Base-by-base conservation (phyloP, 768 basidiomycete species). In the Pulveroboletus frians region DNA sequence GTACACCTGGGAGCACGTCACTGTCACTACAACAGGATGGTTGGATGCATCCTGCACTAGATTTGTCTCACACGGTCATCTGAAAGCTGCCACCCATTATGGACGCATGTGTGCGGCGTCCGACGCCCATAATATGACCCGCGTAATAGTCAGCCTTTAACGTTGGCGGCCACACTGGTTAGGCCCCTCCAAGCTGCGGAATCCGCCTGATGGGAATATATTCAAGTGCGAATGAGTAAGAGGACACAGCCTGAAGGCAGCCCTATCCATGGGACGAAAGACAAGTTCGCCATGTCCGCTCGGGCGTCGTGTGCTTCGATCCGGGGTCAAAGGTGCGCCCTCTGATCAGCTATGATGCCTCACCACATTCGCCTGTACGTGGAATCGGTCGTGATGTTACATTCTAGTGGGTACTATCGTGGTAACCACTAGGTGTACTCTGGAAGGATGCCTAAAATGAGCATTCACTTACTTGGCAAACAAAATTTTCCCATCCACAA, bases 151-250 rank as follows among this genome's bases (percentile, higher is more conserved):
- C 41, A 27, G 17, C 21, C 14, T 39, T 18, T 29, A 26, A 31
- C 34, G 30, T 51, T 23, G 58, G 35, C 32, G 20, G 43, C 14
- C 17, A 9, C 36, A 21, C 11, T 5, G 29, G 45, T 36, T 23
- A 26, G 29, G n/a, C 7, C 8, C 34, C 10, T 17, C 35, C 35
- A 36, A 36, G n/a, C 51, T 50, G 49, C 43, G 23, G 59, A 55
- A 50, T 63, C 58, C 51, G 46, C 48, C 14, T 34, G 56, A 60
- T 50, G 50, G 43, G 15, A 43, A 13, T 35, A 37, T 40, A 4
- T 18, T 42, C 42, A 35, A 52, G 11, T 14, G 39, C 4, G 35
- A 21, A 17, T 29, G n/a, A 48, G 48, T 44, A 48, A 41, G 30
- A 17, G n/a, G 37, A 37, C 30, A 54, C 32, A 52, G 54, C 54